Base-by-base conservation (phyloP, 2,329 filamentous ascomycete genomes). In the Ceratocystis smalleyi region DNA sequence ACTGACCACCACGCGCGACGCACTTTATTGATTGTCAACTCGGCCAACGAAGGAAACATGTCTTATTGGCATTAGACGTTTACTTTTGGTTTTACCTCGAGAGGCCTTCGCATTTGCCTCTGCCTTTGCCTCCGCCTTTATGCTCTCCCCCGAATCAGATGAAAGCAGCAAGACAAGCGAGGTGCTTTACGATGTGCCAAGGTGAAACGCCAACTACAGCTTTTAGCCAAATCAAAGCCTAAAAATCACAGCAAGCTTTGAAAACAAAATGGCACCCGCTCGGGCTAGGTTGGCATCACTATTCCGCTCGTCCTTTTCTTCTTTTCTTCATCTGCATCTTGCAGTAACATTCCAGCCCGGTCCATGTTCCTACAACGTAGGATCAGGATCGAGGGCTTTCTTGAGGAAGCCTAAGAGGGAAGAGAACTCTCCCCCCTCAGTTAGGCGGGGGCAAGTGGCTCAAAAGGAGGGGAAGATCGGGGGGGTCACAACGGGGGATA, bases 381-480 rank as follows among this genome's bases (percentile, higher is more conserved):
- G 54, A 57, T 57, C 30, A 57, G 54, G 54, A 57, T 57, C 32
- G 54, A 57, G 30, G 32, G 24, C 54, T 57, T 57, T 32, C 24
- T 57, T n/a, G 30, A 19, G 47, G 12, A 10, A 51, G 19, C 19
- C 17, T n/a, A 19, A 22, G n/a, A 22, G 45, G n/a, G 54, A 35
- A 15, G 54, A 57, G 12, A 32, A 27, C 27, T 27, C 27, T 27
- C 24, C 15, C 45, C 47, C 35, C 35, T 40, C 35, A 40, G 10
- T 40, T 10, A 40, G 12, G 10, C 35, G 10, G 22, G 22, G 22
- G 22, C 45, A 47, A 47, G 47, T 40, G 47, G 47, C 45, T 3
- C 45, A 47, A 47, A n/a, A 47, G 45, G 45, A 10, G 45, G 45
- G 5, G 17, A 19, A 47, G 17, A 47, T 17, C 5, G 45, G 45